Base-by-base conservation (phyloP, 2,329 filamentous ascomycete species). In the Colletotrichum sp. region DNA sequence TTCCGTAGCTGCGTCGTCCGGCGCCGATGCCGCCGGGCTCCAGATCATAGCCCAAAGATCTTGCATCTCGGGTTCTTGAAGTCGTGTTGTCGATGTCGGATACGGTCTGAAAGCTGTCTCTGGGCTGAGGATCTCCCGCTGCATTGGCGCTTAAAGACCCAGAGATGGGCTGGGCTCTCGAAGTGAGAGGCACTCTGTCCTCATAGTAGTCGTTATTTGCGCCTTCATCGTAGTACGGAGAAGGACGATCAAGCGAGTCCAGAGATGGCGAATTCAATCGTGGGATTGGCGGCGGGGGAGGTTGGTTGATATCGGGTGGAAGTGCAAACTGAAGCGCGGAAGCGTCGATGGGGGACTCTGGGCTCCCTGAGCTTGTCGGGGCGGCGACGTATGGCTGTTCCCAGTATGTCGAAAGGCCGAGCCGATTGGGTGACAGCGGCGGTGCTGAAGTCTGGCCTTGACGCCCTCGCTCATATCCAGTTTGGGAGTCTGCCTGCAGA, bases 21-120 rank as follows among this genome's bases (percentile, higher is more conserved):
- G 87, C 82, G 58, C 86, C 84, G 69, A 87, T 82, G 8, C 89
- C 90, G 62, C 96, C 94, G 61, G 93, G 78, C 71, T 88, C 84
- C 66, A 84, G 85, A 51, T 86, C 86, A 47, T 85, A 85, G 5
- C 80, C 91, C 82, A 80, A 90, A 88, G 86, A 93, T 84, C 81
- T 91, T 36, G 83, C 84, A 70, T 88, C 87, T 54, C 86, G 84
- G 16, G 82, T 79, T 51, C 85, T 83, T 13, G 87, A 85, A 6
- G 90, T 87, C 74, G 89, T 89, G 79, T 90, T 91, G 70, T 88
- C 90, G 79, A 89, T 75, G 72, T 89, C 87, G 2, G 86, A 87
- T 21, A 90, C 84, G 0, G 88, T 90, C 80, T 90, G 89, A 72
- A 91, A 90, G 76, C 91, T 91, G 75, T 90, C 86, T 72, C 87